Evolutionary conservation across 2,329 filamentous ascomycete genomes (phyloP), one percentile per base, ranked within the genome.

Genomic region (Paecilomyces formosus): DNA sequence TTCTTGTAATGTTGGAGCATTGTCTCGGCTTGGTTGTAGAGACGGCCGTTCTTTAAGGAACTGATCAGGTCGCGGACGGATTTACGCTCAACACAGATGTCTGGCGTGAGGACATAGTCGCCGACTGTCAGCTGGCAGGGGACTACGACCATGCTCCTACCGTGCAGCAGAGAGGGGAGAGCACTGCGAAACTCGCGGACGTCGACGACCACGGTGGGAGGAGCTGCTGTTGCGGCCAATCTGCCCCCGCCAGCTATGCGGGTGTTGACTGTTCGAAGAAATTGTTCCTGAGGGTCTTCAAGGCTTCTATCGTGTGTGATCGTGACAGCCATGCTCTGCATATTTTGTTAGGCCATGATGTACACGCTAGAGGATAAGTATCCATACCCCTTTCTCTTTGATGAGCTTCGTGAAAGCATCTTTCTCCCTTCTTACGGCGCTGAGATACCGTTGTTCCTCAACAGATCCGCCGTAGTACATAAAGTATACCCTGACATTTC

Each of bases 71-170:
- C 94, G 68, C 86, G 87, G 68, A 99, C 83, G 26, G 90, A 95
- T 77, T 99, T 99, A 54, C 94, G 89, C 78, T 99, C 94, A 31
- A 99, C 84, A 74, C 92, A 96, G 64, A 97, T 94, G 64, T 86
- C 84, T 0, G 93, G 93, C 1, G 90, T 94, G 50, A 99, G 81
- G 61, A 99, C 88, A 74, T 99, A 99, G 77, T 99, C 94, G 63
- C 91, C 94, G 0, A 99, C 93, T 0, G 93, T 99, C 60, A 99
- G 80, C 85, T 96, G 95, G 75, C 93, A 97, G 1, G 94, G 94
- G 0, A 97, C 88, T 51, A 97, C 86, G 33, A 92, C 80, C 79
- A 97, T 93, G 66, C 85, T 90, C 55, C 90, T 88, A 0, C 90
- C 94, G 72, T 99, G 93, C 1, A 97, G 81, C 3, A 99, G 82